Conservation (phyloP, 2,329 filamentous ascomycete genomes). For the Diaporthe ampelina region DNA sequence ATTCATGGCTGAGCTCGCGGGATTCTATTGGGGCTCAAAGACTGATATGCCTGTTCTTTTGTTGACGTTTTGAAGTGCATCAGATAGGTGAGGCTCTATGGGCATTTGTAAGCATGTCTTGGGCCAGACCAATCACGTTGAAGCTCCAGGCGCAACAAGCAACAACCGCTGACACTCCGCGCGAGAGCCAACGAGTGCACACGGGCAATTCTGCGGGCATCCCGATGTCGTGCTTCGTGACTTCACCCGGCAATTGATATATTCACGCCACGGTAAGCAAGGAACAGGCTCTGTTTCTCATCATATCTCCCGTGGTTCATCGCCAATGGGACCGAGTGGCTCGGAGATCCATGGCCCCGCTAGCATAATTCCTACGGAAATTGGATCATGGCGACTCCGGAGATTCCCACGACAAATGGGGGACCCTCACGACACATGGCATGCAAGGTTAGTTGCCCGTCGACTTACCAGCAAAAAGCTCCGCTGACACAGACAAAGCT, state of each 20-base stretch:
- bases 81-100: neutral
- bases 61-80: neutral
- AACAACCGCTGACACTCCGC: too few species aligned
- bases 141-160: too few species aligned
- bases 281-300: neutral
- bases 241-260: neutral
- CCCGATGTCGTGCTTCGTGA: too few species aligned
- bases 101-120: conserved; percentile 7
- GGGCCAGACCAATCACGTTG: neutral
- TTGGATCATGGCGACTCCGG: neutral
- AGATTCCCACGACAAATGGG: neutral
- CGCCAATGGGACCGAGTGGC: neutral
- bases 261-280: too few species aligned
- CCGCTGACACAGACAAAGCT: neutral
- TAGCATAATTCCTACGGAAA: neutral
- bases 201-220: too few species aligned
- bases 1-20: too few species aligned
- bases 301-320: neutral
- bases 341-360: neutral
- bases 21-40: too few species aligned
- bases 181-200: too few species aligned
- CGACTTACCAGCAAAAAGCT: neutral
- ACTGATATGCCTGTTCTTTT: neutral
- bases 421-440: neutral
- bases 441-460: neutral